These are phyloP conservation scores for Pholiota conissans DNA, from an alignment of 768 basidiomycete species.

Conservation along the genomic window DNA sequence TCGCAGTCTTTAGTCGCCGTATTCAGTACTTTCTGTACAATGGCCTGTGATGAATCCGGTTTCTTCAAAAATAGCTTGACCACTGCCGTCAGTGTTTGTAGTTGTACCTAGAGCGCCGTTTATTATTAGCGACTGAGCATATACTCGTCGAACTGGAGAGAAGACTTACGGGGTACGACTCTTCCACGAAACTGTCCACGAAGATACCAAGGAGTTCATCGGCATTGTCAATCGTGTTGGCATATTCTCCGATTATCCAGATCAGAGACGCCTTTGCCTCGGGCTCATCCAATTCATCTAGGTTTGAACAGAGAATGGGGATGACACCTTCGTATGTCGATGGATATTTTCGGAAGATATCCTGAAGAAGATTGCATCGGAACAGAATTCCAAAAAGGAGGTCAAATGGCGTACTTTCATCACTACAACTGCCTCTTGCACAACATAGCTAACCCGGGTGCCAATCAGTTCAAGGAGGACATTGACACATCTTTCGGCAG, in stretches of 20 bases:
- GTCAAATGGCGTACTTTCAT: constrained; percentile 73
- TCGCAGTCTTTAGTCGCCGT: constrained; percentile 98
- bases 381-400: background rate
- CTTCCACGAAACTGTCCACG: constrained; percentile 91
- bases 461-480: constrained; percentile 91
- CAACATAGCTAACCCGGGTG: constrained; percentile 94
- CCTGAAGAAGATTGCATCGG: constrained; percentile 47
- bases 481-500: constrained; percentile 93
- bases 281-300: constrained; percentile 96
- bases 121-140: background rate
- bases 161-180: constrained; percentile 77
- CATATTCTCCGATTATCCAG: constrained; percentile 99
- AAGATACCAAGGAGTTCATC: constrained; percentile 89
- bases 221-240: constrained; percentile 96
- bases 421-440: constrained; percentile 97
- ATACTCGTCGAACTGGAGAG: background rate
- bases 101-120: constrained; percentile 53
- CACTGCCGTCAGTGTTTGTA: constrained; percentile 88
- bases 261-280: constrained; percentile 98
- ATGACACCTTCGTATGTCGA: constrained; percentile 96
- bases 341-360: constrained; percentile 98
- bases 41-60: constrained; percentile 87
- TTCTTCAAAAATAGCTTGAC: constrained; percentile 97
- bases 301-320: constrained; percentile 89
- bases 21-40: constrained; percentile 90